Conservation (phyloP, 2,329 filamentous ascomycete species). For the Trichoderma endophyticum region DNA sequence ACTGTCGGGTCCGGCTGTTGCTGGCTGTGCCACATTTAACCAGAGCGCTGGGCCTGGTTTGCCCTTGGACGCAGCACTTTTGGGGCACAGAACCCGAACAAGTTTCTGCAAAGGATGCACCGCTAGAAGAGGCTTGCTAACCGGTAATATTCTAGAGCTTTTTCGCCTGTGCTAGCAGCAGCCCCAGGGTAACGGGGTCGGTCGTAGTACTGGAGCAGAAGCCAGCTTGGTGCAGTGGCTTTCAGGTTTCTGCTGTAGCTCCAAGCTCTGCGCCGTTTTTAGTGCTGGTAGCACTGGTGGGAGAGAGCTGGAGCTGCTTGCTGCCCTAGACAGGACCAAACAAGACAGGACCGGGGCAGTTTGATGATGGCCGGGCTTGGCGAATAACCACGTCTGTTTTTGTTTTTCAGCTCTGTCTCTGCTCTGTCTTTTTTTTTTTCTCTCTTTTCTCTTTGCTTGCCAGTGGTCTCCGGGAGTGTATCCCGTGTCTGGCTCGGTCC, state of each 20-base stretch:
- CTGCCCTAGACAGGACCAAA: not conserved
- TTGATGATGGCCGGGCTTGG: slow-evolving; percentile 1
- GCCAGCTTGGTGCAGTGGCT: not conserved
- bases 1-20: slow-evolving; percentile 18
- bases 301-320: not conserved
- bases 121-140: not conserved
- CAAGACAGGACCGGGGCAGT: not conserved
- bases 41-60: not conserved
- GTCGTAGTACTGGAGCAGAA: not conserved
- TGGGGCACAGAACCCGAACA: not conserved
- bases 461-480: not conserved
- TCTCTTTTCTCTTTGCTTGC: not conserved
- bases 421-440: not conserved
- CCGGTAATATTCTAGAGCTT: not conserved
- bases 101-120: not conserved
- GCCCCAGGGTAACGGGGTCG: not conserved
- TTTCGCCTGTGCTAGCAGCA: not conserved
- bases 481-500: not conserved
- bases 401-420: not conserved
- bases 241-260: not conserved
- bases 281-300: not conserved
- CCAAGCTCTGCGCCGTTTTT: not conserved
- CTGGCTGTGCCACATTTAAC: not conserved
- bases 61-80: not conserved
- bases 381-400: not conserved